Conservation (phyloP, 495 filamentous ascomycete genomes). For the Penicillium macrosclerotiorum region DNA sequence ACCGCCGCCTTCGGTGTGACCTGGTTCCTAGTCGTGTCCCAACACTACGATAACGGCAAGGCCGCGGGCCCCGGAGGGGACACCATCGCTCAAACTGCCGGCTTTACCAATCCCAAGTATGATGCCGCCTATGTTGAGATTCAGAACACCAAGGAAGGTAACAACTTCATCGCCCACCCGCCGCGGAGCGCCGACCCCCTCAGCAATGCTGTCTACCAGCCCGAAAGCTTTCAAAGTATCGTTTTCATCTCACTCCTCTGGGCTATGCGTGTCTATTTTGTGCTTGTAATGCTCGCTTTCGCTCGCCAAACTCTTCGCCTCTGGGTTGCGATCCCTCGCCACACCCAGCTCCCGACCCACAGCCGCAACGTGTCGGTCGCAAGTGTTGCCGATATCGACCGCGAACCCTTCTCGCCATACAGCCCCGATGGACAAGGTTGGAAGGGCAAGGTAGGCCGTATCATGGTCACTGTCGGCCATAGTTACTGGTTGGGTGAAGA, state of each 20-base stretch:
- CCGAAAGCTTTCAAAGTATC: constrained; percentile 73
- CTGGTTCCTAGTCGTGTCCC: constrained; percentile 75
- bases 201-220: constrained; percentile 55
- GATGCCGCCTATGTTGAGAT: constrained; percentile 48
- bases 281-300: constrained; percentile 75
- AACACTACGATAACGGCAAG: constrained; percentile 46
- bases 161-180: constrained; percentile 24
- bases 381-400: constrained; percentile 49
- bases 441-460: constrained; percentile 68
- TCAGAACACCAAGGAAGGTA: constrained; percentile 22
- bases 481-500: constrained; percentile 73
- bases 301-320: constrained; percentile 68
- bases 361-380: constrained; percentile 46
- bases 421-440: constrained; percentile 71
- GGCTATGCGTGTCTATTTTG: constrained; percentile 71
- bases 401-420: constrained; percentile 69
- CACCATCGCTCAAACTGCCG: constrained; percentile 64
- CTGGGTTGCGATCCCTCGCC: constrained; percentile 45
- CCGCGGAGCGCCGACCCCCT: constrained; percentile 36
- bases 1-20: constrained; percentile 74
- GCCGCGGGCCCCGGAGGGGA: constrained; percentile 40
- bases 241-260: constrained; percentile 69
- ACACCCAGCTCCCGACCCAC: constrained; percentile 45
- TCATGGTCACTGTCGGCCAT: constrained; percentile 66
- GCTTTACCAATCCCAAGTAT: constrained; percentile 65